phyloP scores from a whole-genome alignment of 768 basidiomycete genomes.

The Boletus bicolor region DNA sequence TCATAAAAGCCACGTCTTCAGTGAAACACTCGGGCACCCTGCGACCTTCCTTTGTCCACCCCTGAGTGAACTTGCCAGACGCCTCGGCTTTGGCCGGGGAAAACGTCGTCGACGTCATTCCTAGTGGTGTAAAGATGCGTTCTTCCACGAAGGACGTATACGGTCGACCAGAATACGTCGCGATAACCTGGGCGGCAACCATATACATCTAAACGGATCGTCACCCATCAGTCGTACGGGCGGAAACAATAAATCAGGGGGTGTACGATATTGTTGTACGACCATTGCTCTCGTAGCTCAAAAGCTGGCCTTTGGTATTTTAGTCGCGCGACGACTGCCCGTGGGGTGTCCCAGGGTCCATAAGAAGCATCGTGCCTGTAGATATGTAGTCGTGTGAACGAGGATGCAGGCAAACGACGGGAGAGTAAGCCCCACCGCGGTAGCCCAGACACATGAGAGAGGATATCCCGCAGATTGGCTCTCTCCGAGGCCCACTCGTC shows the following conservation, averaged over 20 bases:
- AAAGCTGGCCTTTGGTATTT: constrained; percentile 30
- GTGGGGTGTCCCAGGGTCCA: constrained; percentile 25
- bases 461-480: constrained; percentile 36
- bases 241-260: background rate
- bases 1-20: constrained; percentile 22
- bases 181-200: constrained; percentile 33
- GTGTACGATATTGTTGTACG: constrained; percentile 39
- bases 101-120: constrained; percentile 42
- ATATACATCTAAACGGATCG: constrained; percentile 38
- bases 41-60: constrained; percentile 33
- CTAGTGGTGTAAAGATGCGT: constrained; percentile 40
- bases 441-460: constrained; percentile 42
- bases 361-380: constrained; percentile 36
- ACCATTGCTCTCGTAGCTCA: constrained; percentile 37
- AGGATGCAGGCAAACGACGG: background rate
- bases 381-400: background rate
- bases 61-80: constrained; percentile 33
- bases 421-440: constrained; percentile 25
- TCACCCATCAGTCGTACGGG: background rate
- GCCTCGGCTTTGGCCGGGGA: constrained; percentile 30
- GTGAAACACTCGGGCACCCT: constrained; percentile 33
- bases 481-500: constrained; percentile 38
- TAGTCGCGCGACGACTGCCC: constrained; percentile 23
- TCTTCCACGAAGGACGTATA: constrained; percentile 41
- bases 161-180: constrained; percentile 29